A percentile compares a stretch with the other conserved stretches of the same genome.
Evolutionary conservation across 2,329 filamentous ascomycete genomes (phyloP).

Genomic region (Colletotrichum cereale): DNA sequence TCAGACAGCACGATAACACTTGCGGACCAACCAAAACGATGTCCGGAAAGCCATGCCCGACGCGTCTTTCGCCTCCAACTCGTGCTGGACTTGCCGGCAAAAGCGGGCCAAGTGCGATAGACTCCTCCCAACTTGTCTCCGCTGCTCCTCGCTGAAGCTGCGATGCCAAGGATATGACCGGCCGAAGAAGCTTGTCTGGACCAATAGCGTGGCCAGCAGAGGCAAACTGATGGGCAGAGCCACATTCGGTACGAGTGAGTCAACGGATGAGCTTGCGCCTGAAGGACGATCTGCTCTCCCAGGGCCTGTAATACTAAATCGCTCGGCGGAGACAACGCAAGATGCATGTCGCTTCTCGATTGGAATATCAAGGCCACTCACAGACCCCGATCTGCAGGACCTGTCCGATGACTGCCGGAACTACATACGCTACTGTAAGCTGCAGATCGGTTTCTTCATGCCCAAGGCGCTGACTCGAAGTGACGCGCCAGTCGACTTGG

Average conservation of each 20-base stretch:
- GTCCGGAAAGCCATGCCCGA: constrained; percentile 28
- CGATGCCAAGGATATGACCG: constrained; percentile 32
- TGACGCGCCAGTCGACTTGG: constrained; percentile 22
- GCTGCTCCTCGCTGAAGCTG: constrained; percentile 33
- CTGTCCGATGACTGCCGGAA: constrained; percentile 20
- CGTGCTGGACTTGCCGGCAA: constrained; percentile 33
- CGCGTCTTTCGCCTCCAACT: constrained; percentile 28
- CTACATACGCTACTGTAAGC: constrained; percentile 36
- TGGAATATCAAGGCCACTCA: constrained; percentile 8
- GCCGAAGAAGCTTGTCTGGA: constrained; percentile 31
- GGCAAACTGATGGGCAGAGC: constrained; percentile 28
- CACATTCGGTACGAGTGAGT: constrained; percentile 4
- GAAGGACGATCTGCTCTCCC: background rate
- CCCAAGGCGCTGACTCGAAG: background rate
- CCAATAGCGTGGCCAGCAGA: constrained; percentile 33
- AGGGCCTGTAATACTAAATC: no score
- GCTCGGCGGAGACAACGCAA: background rate
- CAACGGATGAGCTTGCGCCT: background rate
- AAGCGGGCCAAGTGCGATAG: constrained; percentile 37
- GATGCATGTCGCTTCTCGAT: background rate
- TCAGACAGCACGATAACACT: background rate
- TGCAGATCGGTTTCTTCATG: no score
- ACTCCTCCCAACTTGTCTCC: constrained; percentile 26
- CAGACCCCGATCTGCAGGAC: constrained; percentile 26
- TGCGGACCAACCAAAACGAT: constrained; percentile 14